Evolutionary conservation across 768 basidiomycete species (phyloP), one percentile per base, ranked within the genome.

Genomic region (Filobasidium floriforme): DNA sequence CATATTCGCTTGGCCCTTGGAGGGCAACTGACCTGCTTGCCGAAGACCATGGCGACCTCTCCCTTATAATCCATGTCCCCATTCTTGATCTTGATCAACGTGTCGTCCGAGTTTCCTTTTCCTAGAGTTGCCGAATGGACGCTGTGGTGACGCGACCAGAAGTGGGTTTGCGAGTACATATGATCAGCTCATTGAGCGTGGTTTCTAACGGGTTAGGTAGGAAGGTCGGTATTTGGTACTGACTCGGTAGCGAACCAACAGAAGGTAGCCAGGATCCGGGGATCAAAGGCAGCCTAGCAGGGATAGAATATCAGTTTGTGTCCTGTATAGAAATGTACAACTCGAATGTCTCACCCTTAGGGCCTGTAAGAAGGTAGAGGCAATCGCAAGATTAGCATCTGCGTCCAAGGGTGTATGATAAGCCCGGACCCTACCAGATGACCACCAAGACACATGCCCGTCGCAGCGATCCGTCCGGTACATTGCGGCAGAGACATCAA

Each of bases 181-280:
- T 12, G 32, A 18, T 49, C 46, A 49, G 51, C 1, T 37, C 5
- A 29, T 10, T 43, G 41, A 37, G 5, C 28, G 7, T 12, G 1
- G 29, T 9, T 41, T 32, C 19, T 9, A 60, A n/a, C 19, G 7
- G 19, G 29, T n/a, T 32, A 11, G 24, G 15, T 2, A 41, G 44
- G 28, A n/a, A 26, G 1, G 28, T 57, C 32, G 24, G 26, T 26
- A 63, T 73, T 61, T 49, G 24, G 26, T 26, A 63, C 75, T 61
- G 40, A 86, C 76, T 94, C 92, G 18, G 94, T 98, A 1, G 89
- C 91, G 74, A 97, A 98, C 81, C 90, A 97, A 80, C 92, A 96
- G 49, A 94, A 89, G 0, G 89, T 83, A 0, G 93, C 82, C 2
- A 90, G 81, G 26, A 96, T 84, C 41, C 93, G 85, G 6, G 83